phyloP scores from a whole-genome alignment of 495 filamentous ascomycete species.

The Echria macrotheca region DNA sequence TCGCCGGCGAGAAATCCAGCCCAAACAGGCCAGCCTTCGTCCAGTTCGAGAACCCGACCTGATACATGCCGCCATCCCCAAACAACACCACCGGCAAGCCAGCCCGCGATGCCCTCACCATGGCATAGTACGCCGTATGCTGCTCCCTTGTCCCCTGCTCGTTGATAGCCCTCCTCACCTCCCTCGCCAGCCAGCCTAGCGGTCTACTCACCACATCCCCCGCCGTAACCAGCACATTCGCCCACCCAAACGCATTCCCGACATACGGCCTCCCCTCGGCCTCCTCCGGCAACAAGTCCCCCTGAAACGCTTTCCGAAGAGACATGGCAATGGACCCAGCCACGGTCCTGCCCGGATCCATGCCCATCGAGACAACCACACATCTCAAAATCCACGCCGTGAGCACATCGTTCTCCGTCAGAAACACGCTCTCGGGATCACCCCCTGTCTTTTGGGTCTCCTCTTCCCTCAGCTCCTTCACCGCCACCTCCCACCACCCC shows the following conservation, averaged over 20 bases:
- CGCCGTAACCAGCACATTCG: constrained; percentile 29
- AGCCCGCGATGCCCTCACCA: constrained; percentile 16
- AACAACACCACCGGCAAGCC: constrained; percentile 29
- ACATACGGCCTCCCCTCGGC: constrained; percentile 25
- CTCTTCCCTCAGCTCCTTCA: constrained; percentile 25
- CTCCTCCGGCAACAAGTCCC: constrained; percentile 22
- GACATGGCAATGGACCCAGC: constrained; percentile 26
- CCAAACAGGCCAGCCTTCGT: constrained; percentile 36
- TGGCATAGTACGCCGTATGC: constrained; percentile 33
- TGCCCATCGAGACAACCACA: constrained; percentile 14
- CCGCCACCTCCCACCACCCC: constrained; percentile 17
- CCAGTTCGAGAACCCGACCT: constrained; percentile 43
- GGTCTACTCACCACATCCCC: constrained; percentile 34
- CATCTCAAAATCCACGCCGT: constrained; percentile 33
- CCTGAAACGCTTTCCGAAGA: constrained; percentile 20
- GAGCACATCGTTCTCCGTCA: constrained; percentile 40
- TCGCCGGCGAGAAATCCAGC: constrained; percentile 39
- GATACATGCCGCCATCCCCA: constrained; percentile 35
- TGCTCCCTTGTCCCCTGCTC: constrained; percentile 42
- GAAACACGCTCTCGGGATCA: constrained; percentile 30
- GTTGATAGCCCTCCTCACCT: constrained; percentile 36
- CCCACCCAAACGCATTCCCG: constrained; percentile 29
- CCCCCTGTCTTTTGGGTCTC: constrained; percentile 20
- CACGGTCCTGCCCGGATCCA: constrained; percentile 17
- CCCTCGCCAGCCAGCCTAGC: constrained; percentile 33